Conservation (phyloP, 2,329 filamentous ascomycete species). For the Aureobasidium namibiae region DNA sequence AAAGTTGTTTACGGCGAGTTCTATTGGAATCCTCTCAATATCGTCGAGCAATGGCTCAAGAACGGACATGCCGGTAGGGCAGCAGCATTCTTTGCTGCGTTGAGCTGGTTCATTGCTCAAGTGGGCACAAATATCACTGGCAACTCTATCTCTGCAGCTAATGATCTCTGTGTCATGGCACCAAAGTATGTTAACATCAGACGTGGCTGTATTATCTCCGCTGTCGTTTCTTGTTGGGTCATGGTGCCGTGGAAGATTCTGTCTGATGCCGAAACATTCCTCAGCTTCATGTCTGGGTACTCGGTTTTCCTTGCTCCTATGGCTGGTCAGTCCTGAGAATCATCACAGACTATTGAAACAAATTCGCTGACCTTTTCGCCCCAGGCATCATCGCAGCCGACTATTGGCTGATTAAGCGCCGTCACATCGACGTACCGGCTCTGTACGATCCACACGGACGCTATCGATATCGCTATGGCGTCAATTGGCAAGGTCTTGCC, state of each 20-base stretch:
- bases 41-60: slow-evolving; percentile 28
- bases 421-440: slow-evolving; percentile 37
- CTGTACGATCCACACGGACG: slow-evolving; percentile 43
- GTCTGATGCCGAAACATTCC: slow-evolving; percentile 47
- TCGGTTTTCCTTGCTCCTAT: slow-evolving; percentile 57
- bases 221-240: slow-evolving; percentile 43
- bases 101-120: slow-evolving; percentile 46
- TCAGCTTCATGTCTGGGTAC: slow-evolving; percentile 55
- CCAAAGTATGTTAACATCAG: slow-evolving; percentile 43
- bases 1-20: slow-evolving; percentile 45
- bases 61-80: slow-evolving; percentile 24
- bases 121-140: slow-evolving; percentile 44
- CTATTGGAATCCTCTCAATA: slow-evolving; percentile 26
- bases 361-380: not conserved
- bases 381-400: slow-evolving; percentile 47
- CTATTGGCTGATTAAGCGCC: slow-evolving; percentile 48
- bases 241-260: slow-evolving; percentile 61
- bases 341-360: not conserved
- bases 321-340: slow-evolving; percentile 30
- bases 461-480: slow-evolving; percentile 45
- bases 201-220: slow-evolving; percentile 36
- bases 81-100: slow-evolving; percentile 26
- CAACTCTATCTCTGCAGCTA: slow-evolving; percentile 46
- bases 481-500: slow-evolving; percentile 53
- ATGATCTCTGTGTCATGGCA: slow-evolving; percentile 44